Base-by-base conservation (phyloP, 371 early-diverging fungal genomes). In the Mucor sp. region DNA sequence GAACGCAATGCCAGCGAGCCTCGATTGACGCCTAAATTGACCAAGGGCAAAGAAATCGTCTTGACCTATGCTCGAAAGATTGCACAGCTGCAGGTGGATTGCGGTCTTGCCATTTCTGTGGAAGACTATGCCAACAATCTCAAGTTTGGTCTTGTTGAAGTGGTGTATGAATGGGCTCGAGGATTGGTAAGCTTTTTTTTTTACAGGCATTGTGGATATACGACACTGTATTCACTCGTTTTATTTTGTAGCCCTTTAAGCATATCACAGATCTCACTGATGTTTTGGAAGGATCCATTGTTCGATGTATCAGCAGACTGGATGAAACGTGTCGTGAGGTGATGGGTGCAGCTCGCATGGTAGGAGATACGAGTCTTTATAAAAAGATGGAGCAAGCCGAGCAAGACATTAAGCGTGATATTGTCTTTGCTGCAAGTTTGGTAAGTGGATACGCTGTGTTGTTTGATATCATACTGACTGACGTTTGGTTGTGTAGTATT, bases 281-380 rank as follows among this genome's bases (percentile, higher is more conserved):
- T 69, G 94, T 97, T 2, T 89, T 97, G 74, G 99, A 99, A 88
- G 98, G 91, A 4, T 93, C 95, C 12, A 97, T 99, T 72, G 99
- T 99, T 4, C 87, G 99, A 55, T 94, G 95, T 62, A 99, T 99
- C 65, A 92, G 94, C 63, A 88, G 99, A 59, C 82, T 99, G 63
- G 97, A 98, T 68, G 99, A 99, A 78, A 94, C 97, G 1, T 94
- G 98, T 39, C 92, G 97, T 57, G 99, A 99, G 72, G 93, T 99
- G 28, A 87, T 89, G 63, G 90, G 92, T 56, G 99, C 99, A 0
- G 97, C 99, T 2, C 78, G 94, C 62, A 89, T 97, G 77, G 94
- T 99, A 37, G 99, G 99, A 8, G 97, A 99, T 76, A 88, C 93
- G 0, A 88, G 88, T 48, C 85, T 99, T 50, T 96, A 92, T 74